Conservation (phyloP, 2,329 filamentous ascomycete genomes). For the Myriosclerotinia curreyana region DNA sequence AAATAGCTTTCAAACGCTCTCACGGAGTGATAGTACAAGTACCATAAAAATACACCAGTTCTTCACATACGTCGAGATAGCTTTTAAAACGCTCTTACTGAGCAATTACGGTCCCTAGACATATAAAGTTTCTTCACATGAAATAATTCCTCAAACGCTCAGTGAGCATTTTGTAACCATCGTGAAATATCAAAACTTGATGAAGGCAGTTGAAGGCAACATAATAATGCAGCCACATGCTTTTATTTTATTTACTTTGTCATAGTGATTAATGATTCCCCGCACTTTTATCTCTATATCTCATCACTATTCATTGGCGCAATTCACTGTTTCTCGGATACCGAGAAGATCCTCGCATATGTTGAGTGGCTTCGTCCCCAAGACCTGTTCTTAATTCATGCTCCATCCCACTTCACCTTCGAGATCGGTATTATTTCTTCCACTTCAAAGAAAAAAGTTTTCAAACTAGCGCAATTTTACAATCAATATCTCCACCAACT, state of each 20-base stretch:
- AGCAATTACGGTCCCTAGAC: not conserved
- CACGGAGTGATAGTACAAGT: not conserved
- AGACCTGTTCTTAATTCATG: not conserved
- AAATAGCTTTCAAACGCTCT: not conserved
- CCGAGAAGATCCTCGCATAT: not conserved
- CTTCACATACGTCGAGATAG: not conserved
- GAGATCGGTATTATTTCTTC: conserved; percentile 1
- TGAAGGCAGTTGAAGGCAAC: not conserved
- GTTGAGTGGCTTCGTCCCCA: not conserved
- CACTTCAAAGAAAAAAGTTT: conserved; percentile 6
- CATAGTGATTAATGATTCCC: conserved; percentile 1
- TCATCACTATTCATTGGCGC: not conserved
- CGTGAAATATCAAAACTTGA: not conserved
- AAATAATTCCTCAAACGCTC: not conserved
- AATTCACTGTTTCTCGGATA: conserved; percentile 9
- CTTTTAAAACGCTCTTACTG: not conserved
- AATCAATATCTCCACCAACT: conserved; percentile 2
- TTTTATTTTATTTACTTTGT: not conserved
- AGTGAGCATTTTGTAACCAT: not conserved
- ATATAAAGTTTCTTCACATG: not conserved
- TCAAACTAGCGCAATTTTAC: not conserved
- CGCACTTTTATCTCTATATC: conserved; percentile 1
- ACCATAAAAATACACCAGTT: not conserved
- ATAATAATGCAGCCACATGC: not conserved
- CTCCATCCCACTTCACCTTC: conserved; percentile 5